Evolutionary conservation across 345 rosid genomes (phyloP).

Genomic region (Gossypium herbaceum): DNA sequence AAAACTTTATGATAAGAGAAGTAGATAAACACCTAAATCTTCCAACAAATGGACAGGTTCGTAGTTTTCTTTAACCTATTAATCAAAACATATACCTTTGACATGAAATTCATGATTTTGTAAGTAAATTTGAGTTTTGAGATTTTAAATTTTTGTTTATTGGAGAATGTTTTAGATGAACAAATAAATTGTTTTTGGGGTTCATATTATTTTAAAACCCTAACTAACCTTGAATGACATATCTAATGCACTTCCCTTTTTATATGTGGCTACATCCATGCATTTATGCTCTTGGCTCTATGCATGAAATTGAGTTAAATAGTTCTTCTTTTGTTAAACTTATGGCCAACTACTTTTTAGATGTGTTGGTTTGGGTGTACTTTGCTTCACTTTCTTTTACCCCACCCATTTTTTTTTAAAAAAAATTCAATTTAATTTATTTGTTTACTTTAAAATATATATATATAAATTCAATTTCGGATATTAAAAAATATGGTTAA

Average conservation of each 20-base stretch:
- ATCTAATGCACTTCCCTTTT: constrained; percentile 8
- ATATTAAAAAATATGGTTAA: constrained; percentile 7
- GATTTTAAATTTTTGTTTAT: too few relatives aligned
- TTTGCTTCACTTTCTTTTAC: constrained; percentile 8
- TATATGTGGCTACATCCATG: neutral
- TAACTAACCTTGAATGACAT: neutral
- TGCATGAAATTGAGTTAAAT: neutral
- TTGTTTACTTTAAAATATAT: neutral
- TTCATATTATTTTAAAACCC: neutral
- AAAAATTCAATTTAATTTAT: neutral
- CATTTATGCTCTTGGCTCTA: constrained; percentile 15
- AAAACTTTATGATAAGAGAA: neutral
- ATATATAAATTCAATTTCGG: neutral
- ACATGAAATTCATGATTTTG: too few relatives aligned
- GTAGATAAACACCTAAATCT: constrained; percentile 13
- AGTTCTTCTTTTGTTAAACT: neutral
- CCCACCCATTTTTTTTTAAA: neutral
- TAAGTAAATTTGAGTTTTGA: too few relatives aligned
- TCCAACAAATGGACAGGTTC: neutral
- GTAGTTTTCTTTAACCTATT: neutral
- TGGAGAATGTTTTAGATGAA: neutral
- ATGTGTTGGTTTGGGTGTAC: constrained; percentile 18
- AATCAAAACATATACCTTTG: too few relatives aligned
- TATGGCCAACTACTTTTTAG: constrained; percentile 11
- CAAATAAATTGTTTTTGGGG: neutral